Evolutionary conservation across 768 basidiomycete species (phyloP), one percentile per base, ranked within the genome.

Genomic region (Postia placenta): DNA sequence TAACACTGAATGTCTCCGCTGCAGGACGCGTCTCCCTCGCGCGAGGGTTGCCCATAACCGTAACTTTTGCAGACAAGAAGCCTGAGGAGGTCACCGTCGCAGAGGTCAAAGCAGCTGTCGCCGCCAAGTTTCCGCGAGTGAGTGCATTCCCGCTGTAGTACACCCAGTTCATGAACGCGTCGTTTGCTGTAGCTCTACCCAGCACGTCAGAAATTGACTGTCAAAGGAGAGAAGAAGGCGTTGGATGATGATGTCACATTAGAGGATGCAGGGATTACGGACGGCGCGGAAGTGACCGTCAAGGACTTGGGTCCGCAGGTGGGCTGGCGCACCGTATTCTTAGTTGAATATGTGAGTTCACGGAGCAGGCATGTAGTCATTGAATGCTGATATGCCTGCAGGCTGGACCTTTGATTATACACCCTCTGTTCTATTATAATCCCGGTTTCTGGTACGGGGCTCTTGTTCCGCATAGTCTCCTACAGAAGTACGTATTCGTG

Each of bases 301-400:
- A 96, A 96, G 66, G 96, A 98, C 66, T 70, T 98, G 25, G 96
- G 96, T 0, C 78, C 85, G 5, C 96, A 99, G 65, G 71, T 95
- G 39, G 76, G 80, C 59, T 97, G 94, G 89, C 76, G 74, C 59
- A 87, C 86, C 0, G 91, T 97, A 15, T 97, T 92, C 66, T 63
- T 97, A 43, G 71, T 87, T 44, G 96, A 99, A 94, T 99, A 98
- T 60, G 94, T 94, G 69, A 60, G 92, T 68, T 0, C 14, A 24
- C 45, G 24, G 48, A 20, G 20, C 26, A n/a, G n/a, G n/a, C n/a
- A n/a, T n/a, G n/a, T n/a, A n/a, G n/a, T n/a, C n/a, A n/a, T 39
- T 38, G 30, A 15, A 33, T 33, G 30, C 14, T 30, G 3, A 28
- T 7, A 11, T 37, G 22, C 33, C 20, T 25, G 23, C 2, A 57